phyloP scores from a whole-genome alignment of 1,139 yeast genomes.

The Kodamaea alishanica region DNA sequence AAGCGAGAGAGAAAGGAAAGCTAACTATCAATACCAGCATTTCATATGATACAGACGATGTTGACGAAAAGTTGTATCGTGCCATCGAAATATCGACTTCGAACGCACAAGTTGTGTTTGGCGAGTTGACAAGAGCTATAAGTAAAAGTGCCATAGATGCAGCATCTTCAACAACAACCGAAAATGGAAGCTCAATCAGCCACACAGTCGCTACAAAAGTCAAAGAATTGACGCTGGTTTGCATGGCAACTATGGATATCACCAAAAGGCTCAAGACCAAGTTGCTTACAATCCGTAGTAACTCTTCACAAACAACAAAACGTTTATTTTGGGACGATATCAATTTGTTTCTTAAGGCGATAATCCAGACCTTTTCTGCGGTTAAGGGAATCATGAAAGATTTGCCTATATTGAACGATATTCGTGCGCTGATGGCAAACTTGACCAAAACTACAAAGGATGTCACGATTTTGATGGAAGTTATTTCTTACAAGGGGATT shows the following conservation, averaged over 20 bases:
- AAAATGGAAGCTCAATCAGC: slow-evolving; percentile 20
- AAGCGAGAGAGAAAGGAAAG: slow-evolving; percentile 18
- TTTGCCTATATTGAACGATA: slow-evolving; percentile 73
- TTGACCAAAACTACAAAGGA: slow-evolving; percentile 88
- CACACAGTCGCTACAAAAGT: slow-evolving; percentile 58
- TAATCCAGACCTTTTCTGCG: slow-evolving; percentile 76
- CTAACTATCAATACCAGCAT: slow-evolving; percentile 23
- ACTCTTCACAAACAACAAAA: slow-evolving; percentile 54
- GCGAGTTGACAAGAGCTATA: slow-evolving; percentile 74
- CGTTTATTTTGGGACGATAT: slow-evolving; percentile 82
- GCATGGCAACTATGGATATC: slow-evolving; percentile 75
- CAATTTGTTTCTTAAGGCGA: slow-evolving; percentile 75
- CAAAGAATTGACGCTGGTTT: slow-evolving; percentile 74
- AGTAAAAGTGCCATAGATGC: slow-evolving; percentile 64
- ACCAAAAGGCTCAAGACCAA: slow-evolving; percentile 64
- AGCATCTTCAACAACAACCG: slow-evolving; percentile 21
- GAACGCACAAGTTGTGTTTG: slow-evolving; percentile 75
- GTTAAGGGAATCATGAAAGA: slow-evolving; percentile 82
- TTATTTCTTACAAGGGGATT: slow-evolving; percentile 34
- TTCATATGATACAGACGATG: slow-evolving; percentile 42
- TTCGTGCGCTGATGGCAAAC: slow-evolving; percentile 73
- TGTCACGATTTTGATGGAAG: slow-evolving; percentile 75
- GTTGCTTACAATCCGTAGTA: slow-evolving; percentile 49
- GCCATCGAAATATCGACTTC: slow-evolving; percentile 71
- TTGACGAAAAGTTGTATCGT: slow-evolving; percentile 72